Percentiles rank a stretch among this genome's conserved stretches.
Evolutionary conservation across 129 eudicot genomes (phyloP).

Genomic region (Lonicera japonica): DNA sequence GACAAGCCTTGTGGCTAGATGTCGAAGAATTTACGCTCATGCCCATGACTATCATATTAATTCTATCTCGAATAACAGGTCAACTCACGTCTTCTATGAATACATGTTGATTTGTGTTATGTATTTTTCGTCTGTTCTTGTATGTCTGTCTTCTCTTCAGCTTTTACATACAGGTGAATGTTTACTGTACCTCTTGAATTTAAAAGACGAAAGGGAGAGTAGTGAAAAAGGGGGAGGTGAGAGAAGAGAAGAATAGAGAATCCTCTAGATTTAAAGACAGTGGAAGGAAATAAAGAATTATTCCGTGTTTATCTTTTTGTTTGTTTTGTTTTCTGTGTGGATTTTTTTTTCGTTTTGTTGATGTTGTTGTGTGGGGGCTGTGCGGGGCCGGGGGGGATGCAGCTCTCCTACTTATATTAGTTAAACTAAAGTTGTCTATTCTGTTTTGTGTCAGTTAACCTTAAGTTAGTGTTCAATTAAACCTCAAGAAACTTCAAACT

Average conservation of each 20-base stretch:
- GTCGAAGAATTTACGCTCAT: slow-evolving; percentile 89
- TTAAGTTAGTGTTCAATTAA: no score
- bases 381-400: no score
- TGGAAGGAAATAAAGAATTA: no score
- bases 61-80: slow-evolving; percentile 97
- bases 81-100: slow-evolving; percentile 5
- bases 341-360: no score
- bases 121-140: background rate
- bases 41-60: slow-evolving; percentile 96
- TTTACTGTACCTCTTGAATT: background rate
- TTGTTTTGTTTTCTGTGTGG: no score
- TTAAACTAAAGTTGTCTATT: no score
- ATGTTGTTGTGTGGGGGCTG: no score
- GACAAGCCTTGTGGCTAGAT: slow-evolving; percentile 73
- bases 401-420: no score
- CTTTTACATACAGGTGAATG: background rate
- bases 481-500: no score
- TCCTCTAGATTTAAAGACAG: background rate
- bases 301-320: no score
- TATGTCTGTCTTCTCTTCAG: background rate
- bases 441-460: no score
- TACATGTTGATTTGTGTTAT: background rate
- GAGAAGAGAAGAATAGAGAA: background rate
- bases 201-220: background rate
- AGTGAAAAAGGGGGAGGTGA: background rate